phyloP scores from a whole-genome alignment of 2,329 filamentous ascomycete genomes.

The Aspergillus fijiensis region DNA sequence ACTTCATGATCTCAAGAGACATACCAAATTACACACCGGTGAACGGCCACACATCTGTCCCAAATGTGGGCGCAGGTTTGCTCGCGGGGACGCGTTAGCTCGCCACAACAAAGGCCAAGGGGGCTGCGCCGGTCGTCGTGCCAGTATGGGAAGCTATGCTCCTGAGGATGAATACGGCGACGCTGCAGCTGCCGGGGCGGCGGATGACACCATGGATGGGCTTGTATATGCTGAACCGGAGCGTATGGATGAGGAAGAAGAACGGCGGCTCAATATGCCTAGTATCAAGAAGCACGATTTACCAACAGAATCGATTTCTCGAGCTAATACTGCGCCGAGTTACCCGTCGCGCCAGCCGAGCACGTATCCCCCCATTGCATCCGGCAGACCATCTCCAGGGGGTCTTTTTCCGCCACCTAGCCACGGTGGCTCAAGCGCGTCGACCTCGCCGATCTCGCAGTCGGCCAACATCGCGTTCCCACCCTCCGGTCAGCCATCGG shows the following conservation, averaged over 20 bases:
- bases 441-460: slow-evolving; percentile 54
- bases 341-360: slow-evolving; percentile 66
- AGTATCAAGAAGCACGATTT: slow-evolving; percentile 71
- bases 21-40: slow-evolving; percentile 94
- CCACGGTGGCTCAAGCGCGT: slow-evolving; percentile 57
- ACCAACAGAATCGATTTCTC: slow-evolving; percentile 52
- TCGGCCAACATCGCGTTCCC: slow-evolving; percentile 41
- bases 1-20: slow-evolving; percentile 91
- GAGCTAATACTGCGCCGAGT: slow-evolving; percentile 39
- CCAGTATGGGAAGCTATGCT: slow-evolving; percentile 79
- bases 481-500: slow-evolving; percentile 40
- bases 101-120: slow-evolving; percentile 94
- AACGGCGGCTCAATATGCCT: slow-evolving; percentile 57
- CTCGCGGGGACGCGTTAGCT: slow-evolving; percentile 88
- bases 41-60: slow-evolving; percentile 93
- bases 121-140: slow-evolving; percentile 86
- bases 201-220: slow-evolving; percentile 63
- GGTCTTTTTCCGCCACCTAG: slow-evolving; percentile 63
- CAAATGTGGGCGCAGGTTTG: slow-evolving; percentile 92
- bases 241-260: slow-evolving; percentile 52
- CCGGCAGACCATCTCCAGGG: slow-evolving; percentile 49
- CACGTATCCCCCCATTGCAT: slow-evolving; percentile 74
- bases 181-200: slow-evolving; percentile 43
- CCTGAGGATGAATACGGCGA: slow-evolving; percentile 69
- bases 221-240: slow-evolving; percentile 58